Percentiles rank a stretch among this genome's conserved stretches.
These are phyloP conservation scores for Candida andamanensis DNA, from an alignment of 805 yeast species.

Conservation along the genomic window DNA sequence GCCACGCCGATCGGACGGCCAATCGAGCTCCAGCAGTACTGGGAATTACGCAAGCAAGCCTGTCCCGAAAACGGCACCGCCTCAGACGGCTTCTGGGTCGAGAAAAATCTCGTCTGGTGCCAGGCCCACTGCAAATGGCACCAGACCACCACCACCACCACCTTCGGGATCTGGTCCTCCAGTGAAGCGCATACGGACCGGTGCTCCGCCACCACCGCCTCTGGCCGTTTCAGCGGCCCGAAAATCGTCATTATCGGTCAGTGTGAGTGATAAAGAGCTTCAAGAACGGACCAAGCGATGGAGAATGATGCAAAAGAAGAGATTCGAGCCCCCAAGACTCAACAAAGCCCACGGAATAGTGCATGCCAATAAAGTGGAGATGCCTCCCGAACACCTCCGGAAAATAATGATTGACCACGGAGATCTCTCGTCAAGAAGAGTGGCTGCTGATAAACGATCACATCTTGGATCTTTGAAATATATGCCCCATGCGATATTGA, in stretches of 20 bases:
- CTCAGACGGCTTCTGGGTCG: too few relatives aligned
- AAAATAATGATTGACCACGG: constrained; percentile 80
- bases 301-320: constrained; percentile 56
- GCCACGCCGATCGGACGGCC: constrained; percentile 23
- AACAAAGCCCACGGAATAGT: constrained; percentile 41
- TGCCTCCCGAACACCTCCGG: constrained; percentile 92
- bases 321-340: constrained; percentile 35
- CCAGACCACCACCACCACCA: constrained; percentile 18
- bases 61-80: too few relatives aligned
- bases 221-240: background rate
- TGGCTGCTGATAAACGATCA: constrained; percentile 79
- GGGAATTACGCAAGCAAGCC: too few relatives aligned
- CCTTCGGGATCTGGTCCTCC: constrained; percentile 9
- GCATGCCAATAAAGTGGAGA: constrained; percentile 62
- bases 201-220: constrained; percentile 10
- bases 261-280: constrained; percentile 28
- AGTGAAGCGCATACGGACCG: too few relatives aligned
- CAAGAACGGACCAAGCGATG: constrained; percentile 49
- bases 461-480: constrained; percentile 88
- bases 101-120: background rate
- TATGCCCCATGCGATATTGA: constrained; percentile 91
- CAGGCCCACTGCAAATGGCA: constrained; percentile 22
- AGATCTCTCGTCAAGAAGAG: constrained; percentile 73
- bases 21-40: too few relatives aligned
- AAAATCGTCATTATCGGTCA: constrained; percentile 15